phyloP scores from a whole-genome alignment of 805 yeast genomes.

The Candida ficus region DNA sequence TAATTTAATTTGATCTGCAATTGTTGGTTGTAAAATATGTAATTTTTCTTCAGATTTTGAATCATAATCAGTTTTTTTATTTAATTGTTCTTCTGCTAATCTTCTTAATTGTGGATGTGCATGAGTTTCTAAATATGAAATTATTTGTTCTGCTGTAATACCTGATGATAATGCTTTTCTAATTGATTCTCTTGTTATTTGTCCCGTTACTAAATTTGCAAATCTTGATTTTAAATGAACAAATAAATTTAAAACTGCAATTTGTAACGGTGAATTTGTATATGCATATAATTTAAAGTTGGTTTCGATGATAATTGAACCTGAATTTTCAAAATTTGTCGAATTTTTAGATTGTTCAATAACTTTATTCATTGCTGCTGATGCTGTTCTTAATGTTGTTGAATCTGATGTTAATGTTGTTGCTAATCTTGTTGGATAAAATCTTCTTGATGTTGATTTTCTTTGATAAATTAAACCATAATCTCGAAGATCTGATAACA shows the following conservation, averaged over 20 bases:
- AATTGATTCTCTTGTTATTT: constrained; percentile 86
- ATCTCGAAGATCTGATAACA: constrained; percentile 87
- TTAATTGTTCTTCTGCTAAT: constrained; percentile 61
- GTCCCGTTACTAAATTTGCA: constrained; percentile 89
- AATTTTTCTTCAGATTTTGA: constrained; percentile 43
- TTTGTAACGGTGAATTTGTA: constrained; percentile 90
- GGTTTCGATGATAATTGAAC: constrained; percentile 86
- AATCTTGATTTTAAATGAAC: constrained; percentile 83
- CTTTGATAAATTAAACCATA: constrained; percentile 83
- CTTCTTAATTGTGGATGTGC: constrained; percentile 90
- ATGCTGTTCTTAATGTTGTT: constrained; percentile 63
- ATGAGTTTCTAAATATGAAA: constrained; percentile 82
- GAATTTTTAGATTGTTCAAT: constrained; percentile 32
- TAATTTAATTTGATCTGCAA: constrained; percentile 89
- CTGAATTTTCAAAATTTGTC: constrained; percentile 32
- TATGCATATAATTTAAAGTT: constrained; percentile 91
- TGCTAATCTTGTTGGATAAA: constrained; percentile 88
- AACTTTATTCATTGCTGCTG: constrained; percentile 70
- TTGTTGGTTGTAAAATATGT: constrained; percentile 85
- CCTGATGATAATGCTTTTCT: constrained; percentile 81
- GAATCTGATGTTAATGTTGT: constrained; percentile 86
- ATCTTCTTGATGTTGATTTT: constrained; percentile 51
- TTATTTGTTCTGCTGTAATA: constrained; percentile 91
- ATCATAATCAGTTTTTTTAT: constrained; percentile 59
- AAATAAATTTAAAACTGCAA: constrained; percentile 84